A percentile compares a stretch with the other conserved stretches of the same genome.
Conservation (phyloP, 2,329 filamentous ascomycete genomes). For the Cryphonectria parasitica region DNA sequence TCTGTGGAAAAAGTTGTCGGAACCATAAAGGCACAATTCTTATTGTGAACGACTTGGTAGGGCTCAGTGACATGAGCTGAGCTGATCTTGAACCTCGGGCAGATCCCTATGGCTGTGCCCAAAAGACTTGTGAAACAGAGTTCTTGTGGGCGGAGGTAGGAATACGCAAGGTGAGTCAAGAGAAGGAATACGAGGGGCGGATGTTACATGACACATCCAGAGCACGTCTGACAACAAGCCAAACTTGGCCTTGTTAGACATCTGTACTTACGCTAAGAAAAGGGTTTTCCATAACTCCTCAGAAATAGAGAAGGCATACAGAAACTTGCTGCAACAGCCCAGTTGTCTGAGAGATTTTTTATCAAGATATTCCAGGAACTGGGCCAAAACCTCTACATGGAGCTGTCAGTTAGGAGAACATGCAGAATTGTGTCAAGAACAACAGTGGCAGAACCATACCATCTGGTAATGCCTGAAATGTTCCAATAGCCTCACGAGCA, state of each 20-base stretch:
- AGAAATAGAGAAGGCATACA: constrained; percentile 81
- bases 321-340: constrained; percentile 78
- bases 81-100: neutral
- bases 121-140: neutral
- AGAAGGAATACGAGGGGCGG: neutral
- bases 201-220: neutral
- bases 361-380: constrained; percentile 77
- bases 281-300: constrained; percentile 90
- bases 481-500: constrained; percentile 68
- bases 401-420: constrained; percentile 1
- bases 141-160: neutral
- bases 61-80: neutral
- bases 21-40: neutral
- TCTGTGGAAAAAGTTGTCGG: neutral
- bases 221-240: neutral
- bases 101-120: neutral
- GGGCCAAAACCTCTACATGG: constrained; percentile 67
- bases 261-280: constrained; percentile 75
- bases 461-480: constrained; percentile 73
- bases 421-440: neutral
- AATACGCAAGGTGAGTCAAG: neutral
- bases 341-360: constrained; percentile 63
- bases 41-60: neutral
- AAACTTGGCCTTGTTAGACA: constrained; percentile 10
- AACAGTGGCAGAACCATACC: constrained; percentile 3